Conservation (phyloP, 75 land plant genomes). For the Picea glauca region DNA sequence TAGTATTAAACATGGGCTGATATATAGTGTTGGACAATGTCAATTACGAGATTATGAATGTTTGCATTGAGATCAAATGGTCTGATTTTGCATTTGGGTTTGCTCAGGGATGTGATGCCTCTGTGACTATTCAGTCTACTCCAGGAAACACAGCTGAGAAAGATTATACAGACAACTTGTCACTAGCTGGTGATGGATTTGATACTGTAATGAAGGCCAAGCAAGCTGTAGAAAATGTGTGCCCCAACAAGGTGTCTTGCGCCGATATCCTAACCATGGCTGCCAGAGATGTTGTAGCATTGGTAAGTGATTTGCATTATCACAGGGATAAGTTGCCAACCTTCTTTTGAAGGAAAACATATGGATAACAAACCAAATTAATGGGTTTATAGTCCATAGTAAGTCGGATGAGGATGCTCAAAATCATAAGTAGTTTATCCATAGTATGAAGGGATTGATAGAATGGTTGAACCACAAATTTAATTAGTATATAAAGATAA, state of each 20-base stretch:
- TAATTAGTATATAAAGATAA: too few species aligned
- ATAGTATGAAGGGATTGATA: too few species aligned
- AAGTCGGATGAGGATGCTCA: too few species aligned
- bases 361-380: too few species aligned
- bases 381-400: too few species aligned
- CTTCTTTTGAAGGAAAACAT: too few species aligned
- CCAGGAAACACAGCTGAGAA: conserved; percentile 62
- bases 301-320: conserved; percentile 14
- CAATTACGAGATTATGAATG: neutral
- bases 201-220: conserved; percentile 88
- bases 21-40: neutral
- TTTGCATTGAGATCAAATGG: neutral
- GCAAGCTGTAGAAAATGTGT: conserved; percentile 52
- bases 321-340: too few species aligned
- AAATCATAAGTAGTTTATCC: too few species aligned
- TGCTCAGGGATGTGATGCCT: conserved; percentile 72
- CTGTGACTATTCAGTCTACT: conserved; percentile 48
- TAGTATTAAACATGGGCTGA: neutral
- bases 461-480: too few species aligned
- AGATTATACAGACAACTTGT: conserved; percentile 60
- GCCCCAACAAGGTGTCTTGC: conserved; percentile 31
- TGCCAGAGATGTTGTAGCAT: conserved; percentile 22
- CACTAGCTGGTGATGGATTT: conserved; percentile 87
- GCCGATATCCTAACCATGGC: conserved; percentile 34
- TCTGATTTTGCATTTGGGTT: neutral